Conservation (phyloP, 176 grass and related monocot genomes). For the Sorghum bicolor region DNA sequence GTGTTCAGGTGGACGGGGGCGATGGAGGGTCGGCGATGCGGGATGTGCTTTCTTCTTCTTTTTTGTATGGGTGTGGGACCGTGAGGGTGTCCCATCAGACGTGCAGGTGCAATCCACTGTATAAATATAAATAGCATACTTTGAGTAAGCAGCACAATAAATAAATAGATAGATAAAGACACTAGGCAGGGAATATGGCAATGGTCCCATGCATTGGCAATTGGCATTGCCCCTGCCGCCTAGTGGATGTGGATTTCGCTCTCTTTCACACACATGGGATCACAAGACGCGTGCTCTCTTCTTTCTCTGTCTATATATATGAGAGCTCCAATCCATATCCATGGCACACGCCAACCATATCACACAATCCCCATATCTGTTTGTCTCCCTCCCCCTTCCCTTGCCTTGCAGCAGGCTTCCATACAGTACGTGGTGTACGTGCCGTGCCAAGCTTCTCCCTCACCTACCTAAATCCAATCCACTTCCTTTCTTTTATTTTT, state of each 20-base stretch:
- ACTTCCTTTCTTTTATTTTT: background rate
- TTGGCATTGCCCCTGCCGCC: no score
- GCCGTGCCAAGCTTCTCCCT: constrained; percentile 40
- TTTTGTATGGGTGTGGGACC: no score
- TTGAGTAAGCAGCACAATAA: background rate
- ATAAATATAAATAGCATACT: background rate
- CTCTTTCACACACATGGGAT: background rate
- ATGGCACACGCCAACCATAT: background rate
- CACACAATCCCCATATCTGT: constrained; percentile 8
- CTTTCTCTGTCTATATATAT: constrained; percentile 10
- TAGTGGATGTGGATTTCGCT: background rate
- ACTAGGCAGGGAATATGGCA: background rate
- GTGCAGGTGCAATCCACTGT: no score
- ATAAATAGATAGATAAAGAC: background rate
- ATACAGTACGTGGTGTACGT: background rate
- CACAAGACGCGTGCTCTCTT: background rate
- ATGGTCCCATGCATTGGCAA: background rate
- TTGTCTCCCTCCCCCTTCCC: constrained; percentile 6
- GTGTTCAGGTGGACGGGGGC: no score
- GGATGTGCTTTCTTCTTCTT: no score
- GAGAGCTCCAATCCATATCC: background rate
- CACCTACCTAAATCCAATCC: constrained; percentile 36
- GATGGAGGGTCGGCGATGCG: no score
- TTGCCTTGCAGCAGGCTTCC: background rate
- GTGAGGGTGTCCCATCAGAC: no score